Base-by-base conservation (phyloP, 1,284 basidiomycete species). In the Heterobasidion occidentale region DNA sequence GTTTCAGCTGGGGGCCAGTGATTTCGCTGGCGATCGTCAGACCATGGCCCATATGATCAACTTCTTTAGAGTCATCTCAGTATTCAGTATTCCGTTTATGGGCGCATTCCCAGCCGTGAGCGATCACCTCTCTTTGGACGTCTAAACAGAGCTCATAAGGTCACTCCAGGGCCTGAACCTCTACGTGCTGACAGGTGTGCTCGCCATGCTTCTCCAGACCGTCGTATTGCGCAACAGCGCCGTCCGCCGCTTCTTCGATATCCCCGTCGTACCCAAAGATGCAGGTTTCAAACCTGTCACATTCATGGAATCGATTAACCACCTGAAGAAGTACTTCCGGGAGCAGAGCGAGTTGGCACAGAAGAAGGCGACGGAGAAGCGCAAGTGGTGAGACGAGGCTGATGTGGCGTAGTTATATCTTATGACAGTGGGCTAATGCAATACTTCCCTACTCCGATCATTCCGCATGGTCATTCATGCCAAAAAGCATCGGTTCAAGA, bases 31-130 rank as follows among this genome's bases (percentile, higher is more conserved):
- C 69, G 79, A 57, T 77, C 58, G 61, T 33, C 78, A 9, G 68
- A 74, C 59, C 36, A 80, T 83, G 67, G 81, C 78, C 20, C 88
- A 92, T 69, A 70, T 88, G 55, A 83, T 89, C 77, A 92, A 94
- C 65, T 69, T 76, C 52, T 78, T 96, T 65, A 80, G 88, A 3
- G 65, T 86, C 9, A 64, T 87, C 19, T 81, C 86, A 11, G 63
- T 90, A 42, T 62, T 77, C 20, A 75, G 81, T 35, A 70, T 91
- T 36, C 81, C 74, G 60, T 74, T 93, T 64, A 83, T 93, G 73
- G 68, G 72, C 17, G 67, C 69, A 54, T 78, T 91, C 61, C 78
- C 82, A n/a, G 66, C 74, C 1, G 83, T 85, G 67, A 62, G 61
- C 17, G 61, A 60, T 54, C 55, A 51, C 57, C 7, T 15, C 46